Base-by-base conservation (phyloP, 805 yeast genomes). In the Vanderwaltozyma verrucispora region DNA sequence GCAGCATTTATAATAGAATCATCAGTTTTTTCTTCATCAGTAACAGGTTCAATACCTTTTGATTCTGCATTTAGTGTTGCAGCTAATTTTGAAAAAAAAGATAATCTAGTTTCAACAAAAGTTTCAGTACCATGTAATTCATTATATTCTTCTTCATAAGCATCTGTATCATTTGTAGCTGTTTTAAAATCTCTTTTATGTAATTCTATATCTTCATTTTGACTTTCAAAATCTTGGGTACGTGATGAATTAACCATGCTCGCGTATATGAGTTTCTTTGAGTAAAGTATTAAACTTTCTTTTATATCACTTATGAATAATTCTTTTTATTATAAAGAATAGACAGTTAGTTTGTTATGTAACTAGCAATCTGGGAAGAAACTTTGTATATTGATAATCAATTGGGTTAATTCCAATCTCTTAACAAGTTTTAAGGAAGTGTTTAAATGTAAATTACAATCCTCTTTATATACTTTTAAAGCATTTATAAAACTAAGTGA, bases 1-100 rank as follows among this genome's bases (percentile, higher is more conserved):
- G 86, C 83, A 25, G 89, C 82, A 47, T 73, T 74, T 64, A 74
- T 66, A 42, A 80, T 57, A 23, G 82, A 76, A 33, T 69, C 70
- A 43, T 79, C 84, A 32, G 72, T 69, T 54, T 83, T 79, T 59
- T 84, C 92, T 31, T 77, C 82, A 45, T 81, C 94, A 9, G 81
- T 76, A 38, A 87, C 72, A 32, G 80, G 68, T 50, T 85, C 94
- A 44, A 87, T 76, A 60, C 95, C 95, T 55, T 82, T 74, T 16
- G 72, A 67, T 57, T 79, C 85, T 28, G 72, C 73, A 38, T 63
- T 60, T 20, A 61, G 28, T 10, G 41, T 40, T 17, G 48, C 42
- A 13, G 53, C 54, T 3, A 62, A 2, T 32, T 45, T 54, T 41
- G 52, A 46, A 23, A 56, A 30, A 39, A 45, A 49, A 28, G 51